Evolutionary conservation across 2,329 filamentous ascomycete genomes (phyloP).

Genomic region (Xylariales sp.): DNA sequence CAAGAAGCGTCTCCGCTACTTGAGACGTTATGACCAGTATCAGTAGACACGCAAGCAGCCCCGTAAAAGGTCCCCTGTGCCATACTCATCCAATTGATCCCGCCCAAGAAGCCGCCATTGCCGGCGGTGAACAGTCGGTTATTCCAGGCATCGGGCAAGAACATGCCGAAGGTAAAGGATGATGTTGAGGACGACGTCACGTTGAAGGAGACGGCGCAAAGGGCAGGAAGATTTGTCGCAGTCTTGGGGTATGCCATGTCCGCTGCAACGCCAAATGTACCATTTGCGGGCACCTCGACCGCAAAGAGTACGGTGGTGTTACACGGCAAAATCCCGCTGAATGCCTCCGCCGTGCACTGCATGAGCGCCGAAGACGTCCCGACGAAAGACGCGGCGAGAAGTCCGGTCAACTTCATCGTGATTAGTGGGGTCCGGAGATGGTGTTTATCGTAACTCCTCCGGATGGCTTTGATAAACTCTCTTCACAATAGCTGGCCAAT

Average conservation of each 20-base stretch:
- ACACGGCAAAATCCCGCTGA: background rate
- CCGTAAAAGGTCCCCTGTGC: conserved; percentile 21
- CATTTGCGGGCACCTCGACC: background rate
- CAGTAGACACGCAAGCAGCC: conserved; percentile 27
- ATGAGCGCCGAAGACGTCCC: too few species aligned
- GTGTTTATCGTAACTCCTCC: too few species aligned
- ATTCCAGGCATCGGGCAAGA: conserved; percentile 29
- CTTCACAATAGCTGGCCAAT: too few species aligned
- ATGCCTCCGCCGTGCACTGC: background rate
- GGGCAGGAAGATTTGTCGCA: conserved; percentile 25
- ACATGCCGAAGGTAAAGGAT: conserved; percentile 27
- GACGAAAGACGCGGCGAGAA: too few species aligned
- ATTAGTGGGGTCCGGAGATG: too few species aligned
- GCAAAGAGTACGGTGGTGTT: conserved; percentile 1
- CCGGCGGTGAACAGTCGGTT: conserved; percentile 26
- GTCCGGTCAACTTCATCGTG: too few species aligned
- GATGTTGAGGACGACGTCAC: conserved; percentile 23
- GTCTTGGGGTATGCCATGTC: conserved; percentile 18
- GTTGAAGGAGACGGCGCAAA: conserved; percentile 28
- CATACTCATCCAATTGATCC: conserved; percentile 28
- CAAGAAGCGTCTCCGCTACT: conserved; percentile 14
- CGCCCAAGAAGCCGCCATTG: conserved; percentile 28
- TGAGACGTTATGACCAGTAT: conserved; percentile 25
- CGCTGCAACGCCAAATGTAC: conserved; percentile 7
- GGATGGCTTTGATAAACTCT: too few species aligned